Percentiles rank a stretch among this genome's conserved stretches.
phyloP scores from a whole-genome alignment of 768 basidiomycete species.

The Lactarius quietus region DNA sequence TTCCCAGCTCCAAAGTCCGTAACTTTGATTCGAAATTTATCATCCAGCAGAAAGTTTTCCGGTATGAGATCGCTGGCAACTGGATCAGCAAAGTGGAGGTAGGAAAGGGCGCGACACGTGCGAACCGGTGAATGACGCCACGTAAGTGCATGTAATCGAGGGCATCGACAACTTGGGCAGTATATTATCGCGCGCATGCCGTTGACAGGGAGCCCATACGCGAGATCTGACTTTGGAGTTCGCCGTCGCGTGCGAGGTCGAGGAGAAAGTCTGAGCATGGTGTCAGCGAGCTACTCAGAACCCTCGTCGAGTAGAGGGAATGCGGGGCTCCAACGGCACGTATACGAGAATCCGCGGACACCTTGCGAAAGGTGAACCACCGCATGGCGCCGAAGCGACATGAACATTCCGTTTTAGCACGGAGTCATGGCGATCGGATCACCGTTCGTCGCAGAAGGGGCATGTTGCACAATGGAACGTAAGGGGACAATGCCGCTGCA shows the following conservation, averaged over 20 bases:
- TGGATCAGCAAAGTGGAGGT: slow-evolving; percentile 11
- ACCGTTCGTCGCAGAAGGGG: neutral
- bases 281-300: neutral
- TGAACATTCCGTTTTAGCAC: neutral
- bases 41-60: slow-evolving; percentile 88
- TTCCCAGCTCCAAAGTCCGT: slow-evolving; percentile 96
- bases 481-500: neutral
- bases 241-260: slow-evolving; percentile 73
- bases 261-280: slow-evolving; percentile 63
- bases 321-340: slow-evolving; percentile 3
- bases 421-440: slow-evolving; percentile 11
- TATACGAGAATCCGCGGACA: neutral
- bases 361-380: slow-evolving; percentile 14
- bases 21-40: slow-evolving; percentile 83
- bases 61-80: slow-evolving; percentile 67
- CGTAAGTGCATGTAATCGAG: slow-evolving; percentile 88
- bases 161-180: slow-evolving; percentile 87
- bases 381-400: slow-evolving; percentile 2
- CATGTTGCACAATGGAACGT: neutral
- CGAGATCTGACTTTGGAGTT: slow-evolving; percentile 68
- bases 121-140: slow-evolving; percentile 82
- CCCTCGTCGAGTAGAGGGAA: neutral
- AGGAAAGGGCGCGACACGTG: slow-evolving; percentile 13
- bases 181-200: slow-evolving; percentile 73
- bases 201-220: slow-evolving; percentile 84